Base-by-base conservation (phyloP, 164 flowering plant species). In the Macadamia tetraphylla region DNA sequence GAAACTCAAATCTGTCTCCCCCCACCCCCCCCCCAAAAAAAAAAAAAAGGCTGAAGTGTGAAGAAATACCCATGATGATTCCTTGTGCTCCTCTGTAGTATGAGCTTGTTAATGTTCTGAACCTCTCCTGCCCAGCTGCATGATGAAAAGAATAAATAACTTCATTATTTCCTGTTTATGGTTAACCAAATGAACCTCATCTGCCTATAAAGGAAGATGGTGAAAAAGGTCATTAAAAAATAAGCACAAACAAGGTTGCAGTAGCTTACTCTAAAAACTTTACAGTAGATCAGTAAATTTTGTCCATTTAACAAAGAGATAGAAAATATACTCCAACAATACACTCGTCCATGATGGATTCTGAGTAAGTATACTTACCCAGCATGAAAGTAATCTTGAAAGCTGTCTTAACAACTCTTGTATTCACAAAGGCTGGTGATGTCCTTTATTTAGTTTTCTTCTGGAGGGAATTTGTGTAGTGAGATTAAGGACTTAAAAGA, bases 91-190 rank as follows among this genome's bases (percentile, higher is more conserved):
- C 92, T 78, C 92, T 75, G 64, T 87, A 85, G 63, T 87, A 85
- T 53, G 92, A 87, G 63, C 88, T 85, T 13, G 91, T 87, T 66
- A 87, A 64, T 57, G 92, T 86, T 76, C 92, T 78, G 68, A 88
- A 88, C 71, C 92, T 81, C 68, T 86, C 92, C 75, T 87, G 92
- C 57, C 92, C 92, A 78, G 89, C 92, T 87, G 83, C 79, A 81
- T 18, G 35, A 77, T 18, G n/a, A 81, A 31, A 53, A 70, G 6
- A 52, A 30, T 7, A n/a, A 12, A 35, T 53, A 53, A 14, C 6
- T 46, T 46, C 13, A 53, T 35, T 35, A 35, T 35, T 35, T 5
- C 57, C 14, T 11, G 3, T 14, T 53, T 14, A 1, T 53, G 3
- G 15, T 46, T 53, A n/a, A 53, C 57, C 3, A 53, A 53, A 17